A percentile compares a stretch with the other conserved stretches of the same genome.
These are phyloP conservation scores for Orbilia blumenaviensis DNA, from an alignment of 2,329 filamentous ascomycete genomes.

Conservation along the genomic window DNA sequence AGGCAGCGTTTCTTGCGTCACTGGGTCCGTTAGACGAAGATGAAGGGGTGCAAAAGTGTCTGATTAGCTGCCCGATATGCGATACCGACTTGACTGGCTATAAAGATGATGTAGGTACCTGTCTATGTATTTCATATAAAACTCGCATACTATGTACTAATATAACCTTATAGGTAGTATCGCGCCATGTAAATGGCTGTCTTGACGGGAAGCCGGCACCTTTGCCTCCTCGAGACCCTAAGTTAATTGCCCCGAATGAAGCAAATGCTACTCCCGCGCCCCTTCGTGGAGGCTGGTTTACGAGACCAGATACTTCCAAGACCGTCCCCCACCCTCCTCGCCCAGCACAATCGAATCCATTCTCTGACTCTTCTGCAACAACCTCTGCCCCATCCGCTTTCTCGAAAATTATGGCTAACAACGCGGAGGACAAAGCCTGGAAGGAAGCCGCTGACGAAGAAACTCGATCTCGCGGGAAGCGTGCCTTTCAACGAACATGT, in stretches of 20 bases:
- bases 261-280: slow-evolving; percentile 46
- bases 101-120: slow-evolving; percentile 57
- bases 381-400: slow-evolving; percentile 74
- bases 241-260: slow-evolving; percentile 57
- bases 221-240: slow-evolving; percentile 61
- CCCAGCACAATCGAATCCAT: slow-evolving; percentile 40
- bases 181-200: slow-evolving; percentile 89
- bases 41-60: slow-evolving; percentile 58
- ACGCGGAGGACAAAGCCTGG: slow-evolving; percentile 92
- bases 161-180: slow-evolving; percentile 73
- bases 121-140: slow-evolving; percentile 40
- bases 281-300: no score
- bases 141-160: slow-evolving; percentile 67
- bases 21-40: slow-evolving; percentile 61
- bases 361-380: slow-evolving; percentile 54
- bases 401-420: slow-evolving; percentile 88
- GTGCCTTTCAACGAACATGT: slow-evolving; percentile 84
- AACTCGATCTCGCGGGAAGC: slow-evolving; percentile 62
- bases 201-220: slow-evolving; percentile 81
- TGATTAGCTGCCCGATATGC: slow-evolving; percentile 49
- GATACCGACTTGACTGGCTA: slow-evolving; percentile 53
- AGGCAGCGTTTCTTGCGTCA: slow-evolving; percentile 70
- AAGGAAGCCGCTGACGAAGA: slow-evolving; percentile 85
- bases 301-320: no score
- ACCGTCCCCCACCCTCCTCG: slow-evolving; percentile 36